Percentiles rank a stretch among this genome's conserved stretches.
These are phyloP conservation scores for Cyberlindnera galapagoensis DNA, from an alignment of 805 yeast species.

Conservation along the genomic window DNA sequence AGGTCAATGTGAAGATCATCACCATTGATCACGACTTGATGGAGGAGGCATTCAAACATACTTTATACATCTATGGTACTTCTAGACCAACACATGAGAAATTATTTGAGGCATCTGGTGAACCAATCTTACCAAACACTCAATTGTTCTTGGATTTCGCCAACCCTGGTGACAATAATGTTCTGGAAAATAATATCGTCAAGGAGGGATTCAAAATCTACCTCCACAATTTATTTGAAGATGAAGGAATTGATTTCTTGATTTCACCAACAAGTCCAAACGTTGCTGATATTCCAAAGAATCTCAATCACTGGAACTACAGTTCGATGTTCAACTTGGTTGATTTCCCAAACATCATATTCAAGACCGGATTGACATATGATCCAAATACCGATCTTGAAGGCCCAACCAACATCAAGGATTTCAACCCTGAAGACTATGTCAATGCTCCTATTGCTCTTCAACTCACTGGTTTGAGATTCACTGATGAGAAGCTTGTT, in stretches of 20 bases:
- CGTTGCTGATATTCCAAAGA: constrained; percentile 62
- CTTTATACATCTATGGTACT: constrained; percentile 51
- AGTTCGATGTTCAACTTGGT: constrained; percentile 66
- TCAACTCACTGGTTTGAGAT: constrained; percentile 44
- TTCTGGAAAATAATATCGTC: constrained; percentile 47
- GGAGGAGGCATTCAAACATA: constrained; percentile 51
- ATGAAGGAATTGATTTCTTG: constrained; percentile 57
- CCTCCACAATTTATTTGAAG: constrained; percentile 46
- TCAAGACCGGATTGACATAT: constrained; percentile 58
- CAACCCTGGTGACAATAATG: constrained; percentile 47
- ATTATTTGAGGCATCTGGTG: constrained; percentile 55
- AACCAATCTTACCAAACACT: constrained; percentile 61
- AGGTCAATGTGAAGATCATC: constrained; percentile 37
- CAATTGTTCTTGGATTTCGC: constrained; percentile 56
- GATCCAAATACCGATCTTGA: constrained; percentile 48
- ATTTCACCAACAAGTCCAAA: constrained; percentile 61
- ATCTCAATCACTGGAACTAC: constrained; percentile 72
- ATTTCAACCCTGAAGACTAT: constrained; percentile 24
- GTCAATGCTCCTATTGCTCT: constrained; percentile 42
- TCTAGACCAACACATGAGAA: constrained; percentile 47
- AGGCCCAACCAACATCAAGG: constrained; percentile 25
- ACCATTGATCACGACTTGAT: constrained; percentile 46
- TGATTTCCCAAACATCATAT: constrained; percentile 63
- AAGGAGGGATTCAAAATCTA: constrained; percentile 55
- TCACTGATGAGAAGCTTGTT: constrained; percentile 43